phyloP scores from a whole-genome alignment of 2,329 filamentous ascomycete genomes.

The Domatiomyces globalis region DNA sequence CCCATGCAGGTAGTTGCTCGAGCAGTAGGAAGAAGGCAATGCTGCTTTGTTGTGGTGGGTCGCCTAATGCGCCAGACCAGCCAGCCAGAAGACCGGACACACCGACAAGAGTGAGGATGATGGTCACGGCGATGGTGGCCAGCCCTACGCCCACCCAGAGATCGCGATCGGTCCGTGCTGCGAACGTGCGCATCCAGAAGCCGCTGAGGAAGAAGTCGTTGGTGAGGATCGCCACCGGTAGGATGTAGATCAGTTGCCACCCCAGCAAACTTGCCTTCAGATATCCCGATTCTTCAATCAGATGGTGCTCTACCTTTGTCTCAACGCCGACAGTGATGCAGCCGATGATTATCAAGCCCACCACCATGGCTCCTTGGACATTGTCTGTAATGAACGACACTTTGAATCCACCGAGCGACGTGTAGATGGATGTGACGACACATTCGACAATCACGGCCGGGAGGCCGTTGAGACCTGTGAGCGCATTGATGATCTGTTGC shows the following conservation, averaged over 20 bases:
- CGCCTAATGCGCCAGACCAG: constrained; percentile 60
- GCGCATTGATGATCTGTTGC: constrained; percentile 59
- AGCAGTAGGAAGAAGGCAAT: constrained; percentile 64
- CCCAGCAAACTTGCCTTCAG: constrained; percentile 57
- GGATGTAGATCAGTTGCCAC: constrained; percentile 75
- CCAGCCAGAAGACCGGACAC: constrained; percentile 59
- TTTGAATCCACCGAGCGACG: constrained; percentile 66
- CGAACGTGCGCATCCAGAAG: constrained; percentile 75
- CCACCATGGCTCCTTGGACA: constrained; percentile 64
- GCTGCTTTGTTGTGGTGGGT: constrained; percentile 47
- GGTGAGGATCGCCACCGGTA: constrained; percentile 65
- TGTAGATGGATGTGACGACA: constrained; percentile 67
- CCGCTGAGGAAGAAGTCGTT: constrained; percentile 79
- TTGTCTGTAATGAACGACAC: constrained; percentile 77
- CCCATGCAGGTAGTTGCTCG: constrained; percentile 58
- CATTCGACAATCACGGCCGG: constrained; percentile 67
- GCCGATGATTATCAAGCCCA: constrained; percentile 59
- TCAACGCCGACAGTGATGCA: constrained; percentile 65
- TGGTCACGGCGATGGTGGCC: constrained; percentile 49
- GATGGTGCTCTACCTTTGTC: constrained; percentile 53
- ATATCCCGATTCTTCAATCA: constrained; percentile 55
- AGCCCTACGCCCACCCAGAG: constrained; percentile 60
- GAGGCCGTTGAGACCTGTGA: constrained; percentile 61
- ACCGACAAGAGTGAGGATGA: constrained; percentile 60
- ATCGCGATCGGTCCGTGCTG: constrained; percentile 62